Conservation (phyloP, 2,329 filamentous ascomycete species). For the Cephalotrichum gorgonifer region DNA sequence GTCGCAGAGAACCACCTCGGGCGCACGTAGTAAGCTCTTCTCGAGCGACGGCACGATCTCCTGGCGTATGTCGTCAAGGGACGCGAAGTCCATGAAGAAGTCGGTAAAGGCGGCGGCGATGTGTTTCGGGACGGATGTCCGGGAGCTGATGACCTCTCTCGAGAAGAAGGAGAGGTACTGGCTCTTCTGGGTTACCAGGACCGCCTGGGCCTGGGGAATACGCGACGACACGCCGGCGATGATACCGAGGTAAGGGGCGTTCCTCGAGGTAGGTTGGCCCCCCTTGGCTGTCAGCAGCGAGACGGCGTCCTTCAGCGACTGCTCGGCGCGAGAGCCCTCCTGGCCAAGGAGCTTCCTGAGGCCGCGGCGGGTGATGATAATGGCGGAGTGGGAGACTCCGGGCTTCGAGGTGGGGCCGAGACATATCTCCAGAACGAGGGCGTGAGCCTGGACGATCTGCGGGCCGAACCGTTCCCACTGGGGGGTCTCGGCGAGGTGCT, state of each 20-base stretch:
- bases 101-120: conserved; percentile 64
- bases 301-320: conserved; percentile 53
- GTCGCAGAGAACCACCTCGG: conserved; percentile 77
- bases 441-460: conserved; percentile 58
- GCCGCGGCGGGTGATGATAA: conserved; percentile 69
- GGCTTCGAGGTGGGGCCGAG: conserved; percentile 53
- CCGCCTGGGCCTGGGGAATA: conserved; percentile 48
- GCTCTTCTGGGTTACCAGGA: conserved; percentile 55
- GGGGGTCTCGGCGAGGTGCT: conserved; percentile 52
- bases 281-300: conserved; percentile 59
- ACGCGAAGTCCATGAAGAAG: conserved; percentile 72
- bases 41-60: conserved; percentile 75
- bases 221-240: conserved; percentile 80
- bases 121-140: conserved; percentile 58
- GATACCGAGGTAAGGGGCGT: conserved; percentile 72
- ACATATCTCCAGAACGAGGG: conserved; percentile 69
- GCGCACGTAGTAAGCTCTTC: conserved; percentile 78
- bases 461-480: conserved; percentile 55
- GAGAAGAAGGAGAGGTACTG: conserved; percentile 74
- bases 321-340: conserved; percentile 43
- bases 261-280: conserved; percentile 51
- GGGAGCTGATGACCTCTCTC: conserved; percentile 76
- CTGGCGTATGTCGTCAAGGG: conserved; percentile 61
- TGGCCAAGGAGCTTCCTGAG: conserved; percentile 62
- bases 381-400: conserved; percentile 60